Base-by-base conservation (phyloP, 1,284 basidiomycete species). In the Xerocomus nothofagi region DNA sequence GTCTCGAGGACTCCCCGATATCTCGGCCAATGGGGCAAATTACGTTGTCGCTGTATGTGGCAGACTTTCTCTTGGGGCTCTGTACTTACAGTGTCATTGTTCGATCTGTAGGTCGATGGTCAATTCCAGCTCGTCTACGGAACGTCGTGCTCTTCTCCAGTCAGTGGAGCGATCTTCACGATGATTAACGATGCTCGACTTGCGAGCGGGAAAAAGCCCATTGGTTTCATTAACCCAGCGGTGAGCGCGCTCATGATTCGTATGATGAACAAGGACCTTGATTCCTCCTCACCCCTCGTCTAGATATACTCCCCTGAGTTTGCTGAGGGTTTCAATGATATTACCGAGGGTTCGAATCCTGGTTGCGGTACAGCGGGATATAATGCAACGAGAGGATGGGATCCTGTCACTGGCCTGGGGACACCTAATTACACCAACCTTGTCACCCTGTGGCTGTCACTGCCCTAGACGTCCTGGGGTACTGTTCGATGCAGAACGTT, bases 141-240 rank as follows among this genome's bases (percentile, higher is more conserved):
- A 29, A 74, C 71, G 0, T 74, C 72, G 0, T 59, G 58, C 4
- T 59, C 72, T 8, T 38, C 69, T 11, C 79, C 78, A 2, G 69
- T 73, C 6, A 47, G 68, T 21, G 72, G 70, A 7, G 65, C 72
- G 4, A 69, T 80, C 32, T 57, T 80, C 21, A 70, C 76, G 1
- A 63, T 79, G 57, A 65, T 80, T 41, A 80, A 80, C 50, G 78
- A 80, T 58, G 73, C 71, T 5, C 65, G 73, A 9, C 53, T 76
- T 30, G 61, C 64, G 4, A 1, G 52, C 3, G 70, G 70, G 14
- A 76, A 75, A 58, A 50, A 51, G 0, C 59, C 75, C 1, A 65
- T 77, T 26, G 71, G 69, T 11, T 73, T 72, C 47, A 69, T 74
- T 44, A 74, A 72, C 39, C 65, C 72, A 15, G 47, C 51, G 12